Conservation (phyloP, 1,139 yeast species). For the Geotrichum macrosporum region DNA sequence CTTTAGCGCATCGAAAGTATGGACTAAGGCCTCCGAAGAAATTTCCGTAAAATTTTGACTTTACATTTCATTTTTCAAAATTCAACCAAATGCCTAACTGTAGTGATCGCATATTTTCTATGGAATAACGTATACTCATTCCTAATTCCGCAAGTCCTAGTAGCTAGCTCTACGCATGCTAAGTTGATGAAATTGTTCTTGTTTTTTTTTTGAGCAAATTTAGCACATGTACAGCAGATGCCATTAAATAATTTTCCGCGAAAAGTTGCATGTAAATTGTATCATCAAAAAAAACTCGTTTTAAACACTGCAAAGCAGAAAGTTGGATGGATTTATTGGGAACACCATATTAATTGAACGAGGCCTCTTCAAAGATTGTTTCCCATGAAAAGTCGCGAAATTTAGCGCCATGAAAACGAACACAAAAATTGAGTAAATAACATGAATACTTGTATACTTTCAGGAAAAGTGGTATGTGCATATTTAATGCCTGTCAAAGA, state of each 20-base stretch:
- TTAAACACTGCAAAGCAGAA: conserved; percentile 8
- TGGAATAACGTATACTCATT: no score
- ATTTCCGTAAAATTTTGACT: no score
- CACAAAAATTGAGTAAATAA: conserved; percentile 63
- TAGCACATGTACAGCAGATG: conserved; percentile 48
- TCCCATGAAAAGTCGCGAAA: conserved; percentile 61
- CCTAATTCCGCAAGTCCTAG: no score
- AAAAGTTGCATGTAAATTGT: background rate
- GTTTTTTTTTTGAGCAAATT: conserved; percentile 48
- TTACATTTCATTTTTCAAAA: no score
- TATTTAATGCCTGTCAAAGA: background rate
- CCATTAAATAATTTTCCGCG: conserved; percentile 20
- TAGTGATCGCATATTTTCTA: no score
- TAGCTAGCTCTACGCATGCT: conserved; percentile 62
- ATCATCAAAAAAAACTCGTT: conserved; percentile 6
- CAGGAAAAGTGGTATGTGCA: conserved; percentile 29
- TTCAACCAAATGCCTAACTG: no score
- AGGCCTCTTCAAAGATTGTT: conserved; percentile 34
- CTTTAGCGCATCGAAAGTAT: no score
- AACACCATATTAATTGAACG: background rate
- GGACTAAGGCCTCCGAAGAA: no score
- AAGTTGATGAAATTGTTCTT: conserved; percentile 68
- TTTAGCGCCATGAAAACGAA: conserved; percentile 52
- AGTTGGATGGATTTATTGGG: conserved; percentile 2
- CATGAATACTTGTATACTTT: conserved; percentile 58